A percentile compares a stretch with the other conserved stretches of the same genome.
phyloP scores from a whole-genome alignment of 345 rosid species.

The Jatropha curcas region DNA sequence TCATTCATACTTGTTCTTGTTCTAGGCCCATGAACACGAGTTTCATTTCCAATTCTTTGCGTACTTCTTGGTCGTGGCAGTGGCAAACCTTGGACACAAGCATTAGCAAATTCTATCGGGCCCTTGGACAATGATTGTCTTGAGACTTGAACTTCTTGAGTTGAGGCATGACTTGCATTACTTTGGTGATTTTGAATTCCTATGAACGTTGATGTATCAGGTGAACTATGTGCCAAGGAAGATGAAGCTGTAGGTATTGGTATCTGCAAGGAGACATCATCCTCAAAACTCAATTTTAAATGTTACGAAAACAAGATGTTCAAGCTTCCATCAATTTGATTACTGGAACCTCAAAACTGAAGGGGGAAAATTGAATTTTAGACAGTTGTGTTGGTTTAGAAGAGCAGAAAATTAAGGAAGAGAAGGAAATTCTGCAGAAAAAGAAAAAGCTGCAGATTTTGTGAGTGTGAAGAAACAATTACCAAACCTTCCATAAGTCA shows the following conservation, averaged over 20 bases:
- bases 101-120: neutral
- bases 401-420: neutral
- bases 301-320: no score
- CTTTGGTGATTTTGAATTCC: neutral
- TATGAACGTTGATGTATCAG: neutral
- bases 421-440: neutral
- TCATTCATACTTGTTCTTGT: conserved; percentile 7
- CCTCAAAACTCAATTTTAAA: no score
- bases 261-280: conserved; percentile 1
- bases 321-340: no score
- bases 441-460: no score
- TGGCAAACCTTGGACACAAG: conserved; percentile 1
- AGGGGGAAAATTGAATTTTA: no score
- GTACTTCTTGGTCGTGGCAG: conserved; percentile 1
- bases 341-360: no score
- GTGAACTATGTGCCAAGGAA: neutral
- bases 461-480: no score
- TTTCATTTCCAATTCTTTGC: conserved; percentile 6
- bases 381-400: no score
- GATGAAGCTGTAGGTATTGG: conserved; percentile 7
- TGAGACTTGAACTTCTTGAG: conserved; percentile 21
- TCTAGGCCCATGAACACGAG: neutral
- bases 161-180: conserved; percentile 4
- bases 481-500: no score
- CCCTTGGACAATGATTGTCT: conserved; percentile 12